Evolutionary conservation across 2,329 filamentous ascomycete species (phyloP), one percentile per base, ranked within the genome.

Genomic region (Biscogniauxia sp.): DNA sequence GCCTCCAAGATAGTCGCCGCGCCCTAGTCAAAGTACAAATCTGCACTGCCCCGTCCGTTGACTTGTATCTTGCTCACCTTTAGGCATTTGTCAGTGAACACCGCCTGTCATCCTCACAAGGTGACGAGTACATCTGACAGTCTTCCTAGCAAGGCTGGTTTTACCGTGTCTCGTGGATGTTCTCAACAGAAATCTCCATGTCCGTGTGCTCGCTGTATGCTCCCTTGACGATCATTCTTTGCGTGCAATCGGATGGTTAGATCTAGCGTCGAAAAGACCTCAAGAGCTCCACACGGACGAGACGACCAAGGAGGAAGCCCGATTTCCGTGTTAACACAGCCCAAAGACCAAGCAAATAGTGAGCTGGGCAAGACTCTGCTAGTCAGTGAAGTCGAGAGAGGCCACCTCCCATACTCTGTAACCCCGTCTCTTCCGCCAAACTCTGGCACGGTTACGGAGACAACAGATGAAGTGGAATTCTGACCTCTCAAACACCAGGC

Each of bases 1-100:
- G 64, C 64, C 64, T 65, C 64, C 64, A 55, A 62, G 52, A 49
- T 41, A 55, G 49, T 23, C 57, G 60, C 62, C 52, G 59, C 64
- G 56, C 63, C 61, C 26, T 23, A n/a, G 52, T 54, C 26, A n/a
- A 45, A 45, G 37, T n/a, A 45, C 37, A 45, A 32, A 19, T 7
- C 17, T 54, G 52, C 32, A 32, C 25, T 54, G 52, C 41, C n/a
- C 15, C 58, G 54, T 45, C 26, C 55, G 20, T 45, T 13, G 11
- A 32, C 28, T 45, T n/a, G 37, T 45, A 13, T n/a, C 11, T 45
- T 2, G 37, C 17, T 45, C 37, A n/a, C 17, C 17, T 45, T 45
- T 56, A 45, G 19, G 19, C 50, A 51, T 52, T 49, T 56, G 32
- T 25, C 23, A 63, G n/a, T 2, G 11, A 58, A 64, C 59, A 65